Evolutionary conservation across 2,329 filamentous ascomycete species (phyloP).

Genomic region (Colletotrichum sidae): DNA sequence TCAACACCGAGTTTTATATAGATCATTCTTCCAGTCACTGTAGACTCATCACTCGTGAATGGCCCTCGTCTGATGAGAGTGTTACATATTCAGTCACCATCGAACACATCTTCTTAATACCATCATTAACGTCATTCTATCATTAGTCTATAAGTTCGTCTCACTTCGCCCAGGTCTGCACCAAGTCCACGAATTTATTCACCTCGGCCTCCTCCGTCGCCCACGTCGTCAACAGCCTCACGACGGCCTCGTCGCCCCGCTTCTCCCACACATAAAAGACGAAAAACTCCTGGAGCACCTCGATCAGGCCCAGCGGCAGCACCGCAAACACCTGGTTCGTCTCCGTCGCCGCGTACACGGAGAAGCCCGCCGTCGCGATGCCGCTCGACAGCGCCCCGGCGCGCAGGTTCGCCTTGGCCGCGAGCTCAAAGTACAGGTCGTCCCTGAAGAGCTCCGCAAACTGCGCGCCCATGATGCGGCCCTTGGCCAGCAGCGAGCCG

Average conservation of each 20-base stretch:
- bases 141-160: too few species aligned
- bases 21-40: too few species aligned
- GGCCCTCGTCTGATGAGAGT: too few species aligned
- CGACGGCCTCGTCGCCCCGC: slow-evolving; percentile 51
- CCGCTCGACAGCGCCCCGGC: slow-evolving; percentile 56
- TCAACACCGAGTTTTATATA: too few species aligned
- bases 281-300: slow-evolving; percentile 54
- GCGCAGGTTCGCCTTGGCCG: slow-evolving; percentile 55
- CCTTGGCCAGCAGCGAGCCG: slow-evolving; percentile 62
- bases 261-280: slow-evolving; percentile 62
- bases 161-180: slow-evolving; percentile 33
- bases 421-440: slow-evolving; percentile 59
- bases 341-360: slow-evolving; percentile 56
- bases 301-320: slow-evolving; percentile 52
- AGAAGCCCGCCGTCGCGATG: slow-evolving; percentile 56
- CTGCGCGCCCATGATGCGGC: slow-evolving; percentile 60
- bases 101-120: too few species aligned
- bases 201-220: slow-evolving; percentile 58
- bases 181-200: slow-evolving; percentile 49
- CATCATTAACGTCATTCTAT: too few species aligned
- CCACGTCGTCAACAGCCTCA: slow-evolving; percentile 63
- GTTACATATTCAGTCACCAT: too few species aligned
- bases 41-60: too few species aligned
- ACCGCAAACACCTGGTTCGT: slow-evolving; percentile 65
- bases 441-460: slow-evolving; percentile 61